phyloP scores from a whole-genome alignment of 176 grass and related monocot species.

The Dactylis glomerata region DNA sequence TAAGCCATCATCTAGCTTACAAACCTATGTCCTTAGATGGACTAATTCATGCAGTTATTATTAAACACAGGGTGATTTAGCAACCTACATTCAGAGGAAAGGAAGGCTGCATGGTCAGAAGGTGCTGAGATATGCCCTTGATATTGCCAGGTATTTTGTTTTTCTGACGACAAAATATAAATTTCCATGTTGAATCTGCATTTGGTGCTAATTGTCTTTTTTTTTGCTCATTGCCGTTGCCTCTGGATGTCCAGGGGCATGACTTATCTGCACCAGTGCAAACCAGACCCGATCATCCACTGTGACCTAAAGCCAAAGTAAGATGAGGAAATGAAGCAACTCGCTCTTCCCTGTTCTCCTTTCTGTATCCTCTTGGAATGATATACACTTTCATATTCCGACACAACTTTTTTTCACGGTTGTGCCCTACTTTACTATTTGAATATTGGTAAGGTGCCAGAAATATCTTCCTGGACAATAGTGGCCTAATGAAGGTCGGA shows the following conservation, averaged over 20 bases:
- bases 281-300: slow-evolving; percentile 93
- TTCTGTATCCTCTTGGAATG: background rate
- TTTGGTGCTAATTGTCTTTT: background rate
- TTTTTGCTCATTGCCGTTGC: background rate
- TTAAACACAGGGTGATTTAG: slow-evolving; percentile 58
- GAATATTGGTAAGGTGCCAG: slow-evolving; percentile 99
- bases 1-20: background rate
- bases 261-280: slow-evolving; percentile 97
- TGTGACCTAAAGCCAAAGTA: slow-evolving; percentile 99
- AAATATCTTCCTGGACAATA: slow-evolving; percentile 99
- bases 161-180: background rate
- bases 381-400: slow-evolving; percentile 25
- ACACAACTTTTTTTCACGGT: background rate
- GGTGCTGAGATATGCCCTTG: slow-evolving; percentile 85
- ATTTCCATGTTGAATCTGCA: background rate
- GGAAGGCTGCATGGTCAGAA: slow-evolving; percentile 69
- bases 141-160: slow-evolving; percentile 87
- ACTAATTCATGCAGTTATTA: background rate
- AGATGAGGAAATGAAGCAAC: slow-evolving; percentile 63
- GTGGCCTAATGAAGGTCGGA: slow-evolving; percentile 69
- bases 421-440: slow-evolving; percentile 66
- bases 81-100: slow-evolving; percentile 85
- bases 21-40: background rate
- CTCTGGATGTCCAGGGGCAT: slow-evolving; percentile 68
- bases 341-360: background rate